phyloP scores from a whole-genome alignment of 129 eudicot species.

The Pulicaria dysenterica region DNA sequence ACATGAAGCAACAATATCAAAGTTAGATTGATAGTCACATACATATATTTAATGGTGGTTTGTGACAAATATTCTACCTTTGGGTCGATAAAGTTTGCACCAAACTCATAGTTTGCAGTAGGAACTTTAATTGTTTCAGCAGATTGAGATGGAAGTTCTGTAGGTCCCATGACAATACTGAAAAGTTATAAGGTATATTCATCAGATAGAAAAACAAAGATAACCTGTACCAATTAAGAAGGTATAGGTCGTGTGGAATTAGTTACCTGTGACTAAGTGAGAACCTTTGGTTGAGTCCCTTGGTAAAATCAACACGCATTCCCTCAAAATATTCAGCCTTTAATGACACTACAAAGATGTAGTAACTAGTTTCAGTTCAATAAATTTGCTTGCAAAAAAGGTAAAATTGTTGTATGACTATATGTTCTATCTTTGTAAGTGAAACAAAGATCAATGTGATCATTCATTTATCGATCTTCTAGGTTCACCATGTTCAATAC shows the following conservation, averaged over 20 bases:
- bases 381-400: background rate
- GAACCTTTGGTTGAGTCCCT: conserved; percentile 74
- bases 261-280: conserved; percentile 85
- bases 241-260: background rate
- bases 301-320: conserved; percentile 86
- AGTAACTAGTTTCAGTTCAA: background rate
- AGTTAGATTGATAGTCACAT: conserved; percentile 6
- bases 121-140: conserved; percentile 76
- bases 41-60: background rate
- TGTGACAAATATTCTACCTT: conserved; percentile 43
- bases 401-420: background rate
- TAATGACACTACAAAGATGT: conserved; percentile 60
- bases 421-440: no score
- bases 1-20: conserved; percentile 27
- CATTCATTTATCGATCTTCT: no score
- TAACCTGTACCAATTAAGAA: no score
- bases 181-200: background rate
- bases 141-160: conserved; percentile 86
- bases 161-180: conserved; percentile 90
- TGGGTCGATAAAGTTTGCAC: conserved; percentile 93
- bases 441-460: background rate
- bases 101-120: conserved; percentile 84
- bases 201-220: no score
- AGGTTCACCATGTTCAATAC: no score
- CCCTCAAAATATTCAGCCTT: conserved; percentile 97